phyloP scores from a whole-genome alignment of 2,329 filamentous ascomycete species.

The Ciborinia camelliae region DNA sequence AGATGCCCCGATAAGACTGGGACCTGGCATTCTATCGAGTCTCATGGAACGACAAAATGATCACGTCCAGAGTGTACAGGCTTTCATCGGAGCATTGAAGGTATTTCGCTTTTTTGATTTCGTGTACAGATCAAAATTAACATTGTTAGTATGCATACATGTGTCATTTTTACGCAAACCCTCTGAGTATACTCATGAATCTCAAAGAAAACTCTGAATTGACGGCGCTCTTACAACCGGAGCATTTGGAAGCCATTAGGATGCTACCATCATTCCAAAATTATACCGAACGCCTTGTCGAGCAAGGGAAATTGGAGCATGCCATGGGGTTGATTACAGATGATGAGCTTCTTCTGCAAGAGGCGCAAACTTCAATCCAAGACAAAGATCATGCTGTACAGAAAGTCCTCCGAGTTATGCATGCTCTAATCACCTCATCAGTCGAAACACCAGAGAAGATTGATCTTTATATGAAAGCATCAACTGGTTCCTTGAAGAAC shows the following conservation, averaged over 20 bases:
- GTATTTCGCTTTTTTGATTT: constrained; percentile 40
- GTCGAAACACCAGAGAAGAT: constrained; percentile 34
- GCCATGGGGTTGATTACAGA: constrained; percentile 58
- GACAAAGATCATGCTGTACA: constrained; percentile 42
- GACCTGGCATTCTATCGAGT: constrained; percentile 57
- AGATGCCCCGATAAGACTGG: constrained; percentile 58
- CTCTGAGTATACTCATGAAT: constrained; percentile 60
- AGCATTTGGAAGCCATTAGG: constrained; percentile 65
- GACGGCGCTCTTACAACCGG: constrained; percentile 45
- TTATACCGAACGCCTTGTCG: constrained; percentile 49
- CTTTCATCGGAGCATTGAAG: constrained; percentile 67
- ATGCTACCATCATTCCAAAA: constrained; percentile 65
- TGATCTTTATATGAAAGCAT: constrained; percentile 58
- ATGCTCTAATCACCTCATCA: constrained; percentile 42
- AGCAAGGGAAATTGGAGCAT: constrained; percentile 42
- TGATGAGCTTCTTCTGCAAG: constrained; percentile 51
- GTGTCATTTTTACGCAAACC: constrained; percentile 81
- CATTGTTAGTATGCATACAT: constrained; percentile 69
- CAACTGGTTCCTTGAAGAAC: constrained; percentile 52
- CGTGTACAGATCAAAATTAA: constrained; percentile 21
- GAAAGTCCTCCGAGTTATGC: constrained; percentile 48
- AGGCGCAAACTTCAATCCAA: constrained; percentile 38
- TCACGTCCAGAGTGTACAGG: constrained; percentile 72
- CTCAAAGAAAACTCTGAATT: constrained; percentile 37
- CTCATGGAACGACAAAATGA: constrained; percentile 71